Base-by-base conservation (phyloP, 805 yeast genomes). In the Pichia pseudocactophila region DNA sequence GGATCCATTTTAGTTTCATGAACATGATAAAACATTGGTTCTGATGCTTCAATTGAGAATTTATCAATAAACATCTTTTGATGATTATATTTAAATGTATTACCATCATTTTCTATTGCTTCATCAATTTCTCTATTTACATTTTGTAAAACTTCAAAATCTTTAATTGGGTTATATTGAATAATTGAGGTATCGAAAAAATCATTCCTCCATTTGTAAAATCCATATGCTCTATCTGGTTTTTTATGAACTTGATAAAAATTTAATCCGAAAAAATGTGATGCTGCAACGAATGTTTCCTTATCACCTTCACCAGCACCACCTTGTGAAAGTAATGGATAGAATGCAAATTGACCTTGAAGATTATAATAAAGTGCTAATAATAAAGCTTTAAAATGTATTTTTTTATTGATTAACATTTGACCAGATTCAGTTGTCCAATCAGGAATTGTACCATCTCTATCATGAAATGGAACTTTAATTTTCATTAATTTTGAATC, bases 271-370 rank as follows among this genome's bases (percentile, higher is more conserved):
- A 71, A 61, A 10, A 70, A 73, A 26, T 69, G 67, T 2, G 86
- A 81, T 0, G 87, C 84, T 0, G 87, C 84, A 41, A 80, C 65
- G 45, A 80, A 78, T 0, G 89, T 80, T 50, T 82, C 90, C 53
- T 82, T 82, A 56, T 82, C 89, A 37, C 89, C 90, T 61, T 80
- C 84, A 10, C 89, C 89, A 4, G 72, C 73, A 25, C 67, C 68
- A 25, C 74, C 80, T 55, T 74, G 74, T 0, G 80, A 68, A 37
- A 77, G 63, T 15, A 77, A 58, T 25, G 73, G 73, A 47, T 76
- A 76, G 49, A 71, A 76, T 42, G 9, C 50, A 39, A 66, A 65
- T 3, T 80, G 80, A 0, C 82, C 82, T 50, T 72, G 74, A 30
- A 73, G 55, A 51, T 78, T 78, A 52, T 78, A 78, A 54, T 76